Evolutionary conservation across 2,329 filamentous ascomycete species (phyloP), one percentile per base, ranked within the genome.

Genomic region (Talaromyces sp.): DNA sequence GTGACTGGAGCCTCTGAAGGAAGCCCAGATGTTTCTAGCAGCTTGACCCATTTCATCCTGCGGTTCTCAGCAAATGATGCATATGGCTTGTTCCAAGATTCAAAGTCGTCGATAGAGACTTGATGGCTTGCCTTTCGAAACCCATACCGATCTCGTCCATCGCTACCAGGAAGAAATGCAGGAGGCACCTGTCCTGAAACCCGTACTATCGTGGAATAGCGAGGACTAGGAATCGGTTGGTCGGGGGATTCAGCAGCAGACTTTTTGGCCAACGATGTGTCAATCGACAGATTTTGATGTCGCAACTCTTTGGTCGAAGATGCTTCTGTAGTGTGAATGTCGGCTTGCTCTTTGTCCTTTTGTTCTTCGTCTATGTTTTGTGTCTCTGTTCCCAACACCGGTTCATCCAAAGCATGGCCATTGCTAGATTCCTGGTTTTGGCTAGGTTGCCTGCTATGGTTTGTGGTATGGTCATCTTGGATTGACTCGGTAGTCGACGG

Each of bases 71-170:
- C 81, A 71, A 95, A 93, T 42, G 88, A 84, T 33, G 84, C 86
- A 73, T 98, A 97, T 4, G 81, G 81, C 16, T 78, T 78, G 67
- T 92, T 87, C 94, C 94, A 98, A 0, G 82, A 79, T 69, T 97
- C 91, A 72, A 96, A 96, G 71, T 93, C 85, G 62, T 89, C 83
- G 23, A 88, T 78, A 1, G 85, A 89, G 65, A 96, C 83, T 70
- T 96, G 88, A 66, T 93, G 88, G 47, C 88, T 94, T 42, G 86
- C 85, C 74, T 97, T 98, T 67, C 92, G 91, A 79, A 98, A 98
- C 3, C 94, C 94, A 70, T 97, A 96, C 16, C 91, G 85, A 73
- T 97, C 93, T 59, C 92, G 87, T 40, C 78, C 67, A 12, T 70
- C 69, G 12, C 66, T 75, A 23, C 68, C 70, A 27, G 68, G 62